Percentiles rank a stretch among this genome's conserved stretches.
Evolutionary conservation across 768 basidiomycete species (phyloP).

Genomic region (Tylopilus sp.): DNA sequence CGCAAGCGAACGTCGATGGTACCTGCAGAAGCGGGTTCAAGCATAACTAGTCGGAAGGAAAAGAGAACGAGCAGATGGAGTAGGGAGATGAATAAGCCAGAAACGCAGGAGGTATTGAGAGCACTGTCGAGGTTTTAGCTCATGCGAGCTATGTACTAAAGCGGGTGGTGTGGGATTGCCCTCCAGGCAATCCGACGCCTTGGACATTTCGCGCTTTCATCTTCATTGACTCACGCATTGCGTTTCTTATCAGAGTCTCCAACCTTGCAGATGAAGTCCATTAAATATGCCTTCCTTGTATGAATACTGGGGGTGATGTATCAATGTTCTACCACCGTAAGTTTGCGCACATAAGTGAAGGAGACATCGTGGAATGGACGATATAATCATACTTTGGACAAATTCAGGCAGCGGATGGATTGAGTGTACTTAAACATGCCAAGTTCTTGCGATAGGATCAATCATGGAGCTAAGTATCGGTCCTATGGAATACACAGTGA

Average conservation of each 20-base stretch:
- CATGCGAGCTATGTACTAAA: neutral
- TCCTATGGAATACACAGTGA: too few species aligned
- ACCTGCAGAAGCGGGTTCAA: neutral
- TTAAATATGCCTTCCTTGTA: neutral
- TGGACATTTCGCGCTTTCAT: neutral
- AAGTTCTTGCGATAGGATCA: too few species aligned
- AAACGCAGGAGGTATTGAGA: conserved; percentile 23
- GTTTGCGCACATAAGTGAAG: neutral
- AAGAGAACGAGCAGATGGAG: conserved; percentile 17
- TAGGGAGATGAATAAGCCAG: conserved; percentile 15
- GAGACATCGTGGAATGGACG: neutral
- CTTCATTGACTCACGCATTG: neutral
- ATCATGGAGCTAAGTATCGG: too few species aligned
- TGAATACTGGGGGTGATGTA: neutral
- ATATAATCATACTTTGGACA: conserved; percentile 45
- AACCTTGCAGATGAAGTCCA: neutral
- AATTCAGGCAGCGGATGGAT: too few species aligned
- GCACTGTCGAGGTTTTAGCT: conserved; percentile 7
- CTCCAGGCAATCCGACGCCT: neutral
- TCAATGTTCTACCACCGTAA: neutral
- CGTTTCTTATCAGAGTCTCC: neutral
- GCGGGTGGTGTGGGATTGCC: neutral
- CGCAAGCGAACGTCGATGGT: conserved; percentile 3
- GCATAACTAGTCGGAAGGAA: conserved; percentile 8
- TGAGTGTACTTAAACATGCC: too few species aligned